Base-by-base conservation (phyloP, 2,329 filamentous ascomycete species). In the Xylaria hypoxylon region DNA sequence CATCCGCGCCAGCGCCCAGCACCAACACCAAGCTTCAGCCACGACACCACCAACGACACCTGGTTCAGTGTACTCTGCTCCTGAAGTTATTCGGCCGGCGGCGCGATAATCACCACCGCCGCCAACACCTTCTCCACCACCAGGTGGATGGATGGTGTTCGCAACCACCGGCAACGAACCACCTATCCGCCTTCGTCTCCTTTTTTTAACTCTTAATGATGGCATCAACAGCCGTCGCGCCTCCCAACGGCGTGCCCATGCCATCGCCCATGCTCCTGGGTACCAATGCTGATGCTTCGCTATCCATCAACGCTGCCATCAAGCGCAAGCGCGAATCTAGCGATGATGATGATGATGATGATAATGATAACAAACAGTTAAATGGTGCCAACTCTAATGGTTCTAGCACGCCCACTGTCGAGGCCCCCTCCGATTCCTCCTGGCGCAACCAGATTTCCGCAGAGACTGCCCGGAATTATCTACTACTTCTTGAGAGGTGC, bases 281-380 rank as follows among this genome's bases (percentile, higher is more conserved):
- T 58, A 44, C 69, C 44, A 61, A 69, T 48, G 64, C 61, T 59
- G 72, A 74, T 31, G 33, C 65, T 52, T 71, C 73, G 70, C 76
- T 73, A 61, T 72, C 71, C 48, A 64, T 70, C 69, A 70, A 56
- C 62, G 52, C 70, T 44, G 68, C 74, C 24, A 68, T 68, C 58
- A 78, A 78, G 74, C 76, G 76, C 72, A 78, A 78, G 73, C 76
- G 75, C 70, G 76, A 77, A 64, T 64, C 68, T 22, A 71, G 67
- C 65, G 69, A 74, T 28, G 71, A 70, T 45, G 64, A 65, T 33
- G 71, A n/a, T n/a, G n/a, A n/a, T n/a, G n/a, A n/a, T n/a, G 69
- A 74, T 28, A 70, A 70, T 45, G 64, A 65, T 33, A 70, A 70
- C 5, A 71, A 68, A 22, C 72, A 64, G 51, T 64, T 65, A 52